phyloP scores from a whole-genome alignment of 495 filamentous ascomycete genomes.

The Filosporella fistucella region DNA sequence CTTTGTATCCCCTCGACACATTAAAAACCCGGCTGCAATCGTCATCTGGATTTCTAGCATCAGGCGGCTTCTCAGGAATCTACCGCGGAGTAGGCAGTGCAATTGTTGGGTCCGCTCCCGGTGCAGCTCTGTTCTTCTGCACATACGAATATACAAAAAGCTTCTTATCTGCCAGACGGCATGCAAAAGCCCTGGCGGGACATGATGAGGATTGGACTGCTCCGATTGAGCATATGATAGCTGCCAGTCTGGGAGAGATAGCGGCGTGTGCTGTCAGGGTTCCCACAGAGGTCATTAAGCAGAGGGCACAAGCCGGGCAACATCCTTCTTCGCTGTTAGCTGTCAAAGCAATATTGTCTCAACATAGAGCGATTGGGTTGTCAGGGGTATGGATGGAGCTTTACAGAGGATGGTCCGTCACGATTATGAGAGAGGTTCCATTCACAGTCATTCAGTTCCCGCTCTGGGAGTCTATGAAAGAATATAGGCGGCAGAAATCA shows the following conservation, averaged over 20 bases:
- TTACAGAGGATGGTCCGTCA: constrained; percentile 87
- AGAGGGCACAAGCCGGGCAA: constrained; percentile 85
- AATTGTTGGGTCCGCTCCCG: constrained; percentile 87
- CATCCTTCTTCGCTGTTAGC: constrained; percentile 56
- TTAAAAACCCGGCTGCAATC: constrained; percentile 94
- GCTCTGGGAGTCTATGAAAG: constrained; percentile 91
- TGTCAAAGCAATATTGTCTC: constrained; percentile 63
- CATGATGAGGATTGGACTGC: constrained; percentile 16
- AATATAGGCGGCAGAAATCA: constrained; percentile 29
- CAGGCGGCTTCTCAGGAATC: constrained; percentile 70
- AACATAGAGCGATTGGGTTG: constrained; percentile 35
- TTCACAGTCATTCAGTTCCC: constrained; percentile 97
- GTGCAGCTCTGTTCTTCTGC: constrained; percentile 97
- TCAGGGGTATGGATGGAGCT: constrained; percentile 70
- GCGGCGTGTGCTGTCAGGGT: constrained; percentile 91
- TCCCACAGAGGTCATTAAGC: constrained; percentile 95
- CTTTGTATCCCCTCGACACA: constrained; percentile 87
- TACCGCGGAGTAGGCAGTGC: constrained; percentile 67
- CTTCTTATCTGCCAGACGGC: constrained; percentile 34
- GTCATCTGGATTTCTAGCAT: constrained; percentile 67
- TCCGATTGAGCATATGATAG: constrained; percentile 66
- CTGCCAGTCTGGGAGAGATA: constrained; percentile 85
- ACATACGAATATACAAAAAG: constrained; percentile 85
- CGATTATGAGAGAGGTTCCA: constrained; percentile 91
- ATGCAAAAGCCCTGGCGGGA: constrained; percentile 11